phyloP scores from a whole-genome alignment of 2,329 filamentous ascomycete species.

The Laburnicola sp. region DNA sequence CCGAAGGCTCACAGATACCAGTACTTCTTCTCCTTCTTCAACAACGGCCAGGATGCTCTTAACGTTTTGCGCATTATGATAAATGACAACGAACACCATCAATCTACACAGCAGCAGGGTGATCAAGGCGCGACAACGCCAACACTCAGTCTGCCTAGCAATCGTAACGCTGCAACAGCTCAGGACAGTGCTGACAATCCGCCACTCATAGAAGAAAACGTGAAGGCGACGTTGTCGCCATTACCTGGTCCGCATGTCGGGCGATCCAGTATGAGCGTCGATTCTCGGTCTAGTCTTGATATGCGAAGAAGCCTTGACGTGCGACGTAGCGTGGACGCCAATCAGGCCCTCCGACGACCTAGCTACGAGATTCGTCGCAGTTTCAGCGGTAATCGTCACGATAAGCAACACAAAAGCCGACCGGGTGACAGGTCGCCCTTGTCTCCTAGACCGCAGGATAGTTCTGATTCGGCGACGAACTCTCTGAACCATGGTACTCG shows the following conservation, averaged over 20 bases:
- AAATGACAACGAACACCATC: slow-evolving; percentile 60
- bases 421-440: slow-evolving; percentile 53
- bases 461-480: slow-evolving; percentile 74
- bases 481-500: slow-evolving; percentile 70
- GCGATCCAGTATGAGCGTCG: slow-evolving; percentile 48
- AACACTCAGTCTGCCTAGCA: slow-evolving; percentile 13
- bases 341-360: slow-evolving; percentile 57
- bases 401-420: slow-evolving; percentile 56
- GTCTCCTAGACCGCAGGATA: slow-evolving; percentile 61
- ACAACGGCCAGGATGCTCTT: slow-evolving; percentile 79
- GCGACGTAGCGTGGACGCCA: slow-evolving; percentile 45
- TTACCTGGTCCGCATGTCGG: slow-evolving; percentile 38
- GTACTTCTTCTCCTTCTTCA: slow-evolving; percentile 98
- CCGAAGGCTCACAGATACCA: slow-evolving; percentile 42
- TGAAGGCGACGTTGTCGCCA: slow-evolving; percentile 51
- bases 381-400: slow-evolving; percentile 61
- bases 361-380: slow-evolving; percentile 56
- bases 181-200: slow-evolving; percentile 25
- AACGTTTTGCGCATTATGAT: slow-evolving; percentile 74
- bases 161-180: slow-evolving; percentile 16
- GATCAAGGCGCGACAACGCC: slow-evolving; percentile 21
- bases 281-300: slow-evolving; percentile 49
- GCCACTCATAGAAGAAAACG: slow-evolving; percentile 43
- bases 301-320: slow-evolving; percentile 46
- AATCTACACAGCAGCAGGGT: slow-evolving; percentile 14